Percentiles rank a stretch among this genome's conserved stretches.
These are phyloP conservation scores for Rhizodiscina lignyota DNA, from an alignment of 495 filamentous ascomycete genomes.

Conservation along the genomic window DNA sequence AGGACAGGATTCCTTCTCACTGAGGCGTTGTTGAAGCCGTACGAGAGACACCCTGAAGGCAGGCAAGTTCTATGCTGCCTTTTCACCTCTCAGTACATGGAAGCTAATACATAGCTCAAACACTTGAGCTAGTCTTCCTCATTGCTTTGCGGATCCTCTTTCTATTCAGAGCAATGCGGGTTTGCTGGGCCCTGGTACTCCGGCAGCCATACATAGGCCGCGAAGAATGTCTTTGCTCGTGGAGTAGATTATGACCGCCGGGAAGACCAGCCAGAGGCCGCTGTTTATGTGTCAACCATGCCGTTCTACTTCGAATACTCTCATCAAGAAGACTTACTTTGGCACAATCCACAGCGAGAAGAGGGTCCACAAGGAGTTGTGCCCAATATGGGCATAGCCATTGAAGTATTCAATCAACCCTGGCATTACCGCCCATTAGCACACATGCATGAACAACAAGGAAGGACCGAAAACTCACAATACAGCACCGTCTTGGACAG, in stretches of 20 bases:
- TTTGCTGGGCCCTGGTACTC: too few relatives aligned
- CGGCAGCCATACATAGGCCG: too few relatives aligned
- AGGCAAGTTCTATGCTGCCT: too few relatives aligned
- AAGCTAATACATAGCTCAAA: too few relatives aligned
- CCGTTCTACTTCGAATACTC: background rate
- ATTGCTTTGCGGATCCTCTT: too few relatives aligned
- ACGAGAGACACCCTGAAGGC: too few relatives aligned
- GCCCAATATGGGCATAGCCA: slow-evolving; percentile 62
- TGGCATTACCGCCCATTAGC: slow-evolving; percentile 14
- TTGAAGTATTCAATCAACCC: slow-evolving; percentile 66
- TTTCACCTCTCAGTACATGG: too few relatives aligned
- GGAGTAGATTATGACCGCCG: slow-evolving; percentile 54
- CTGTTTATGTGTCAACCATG: slow-evolving; percentile 26
- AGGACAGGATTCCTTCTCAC: too few relatives aligned
- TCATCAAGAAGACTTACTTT: slow-evolving; percentile 2
- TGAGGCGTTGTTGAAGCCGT: too few relatives aligned
- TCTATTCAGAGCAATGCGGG: too few relatives aligned
- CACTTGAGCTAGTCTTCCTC: too few relatives aligned
- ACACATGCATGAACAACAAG: slow-evolving; percentile 1
- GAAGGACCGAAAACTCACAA: slow-evolving; percentile 34
- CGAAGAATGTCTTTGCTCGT: too few relatives aligned
- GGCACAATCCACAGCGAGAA: slow-evolving; percentile 14
- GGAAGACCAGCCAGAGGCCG: slow-evolving; percentile 63
- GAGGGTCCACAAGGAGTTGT: slow-evolving; percentile 43
- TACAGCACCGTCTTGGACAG: slow-evolving; percentile 79